Conservation (phyloP, 2,329 filamentous ascomycete genomes). For the Talaromyces marneffei region DNA sequence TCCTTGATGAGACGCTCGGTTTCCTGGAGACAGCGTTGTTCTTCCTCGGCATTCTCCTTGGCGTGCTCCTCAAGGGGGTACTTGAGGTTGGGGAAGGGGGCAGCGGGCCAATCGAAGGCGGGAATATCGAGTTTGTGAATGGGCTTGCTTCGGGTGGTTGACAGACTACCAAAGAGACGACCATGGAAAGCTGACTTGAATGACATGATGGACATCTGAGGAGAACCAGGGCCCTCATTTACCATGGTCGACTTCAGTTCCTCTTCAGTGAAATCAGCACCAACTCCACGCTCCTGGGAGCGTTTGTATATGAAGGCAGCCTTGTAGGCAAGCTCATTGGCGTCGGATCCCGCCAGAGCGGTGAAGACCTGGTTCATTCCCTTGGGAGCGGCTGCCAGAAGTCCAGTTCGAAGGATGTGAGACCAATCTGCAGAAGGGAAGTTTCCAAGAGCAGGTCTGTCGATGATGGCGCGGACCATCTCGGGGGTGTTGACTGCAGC, state of each 20-base stretch:
- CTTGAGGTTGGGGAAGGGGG: slow-evolving; percentile 76
- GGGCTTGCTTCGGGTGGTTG: slow-evolving; percentile 84
- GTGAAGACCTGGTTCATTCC: slow-evolving; percentile 87
- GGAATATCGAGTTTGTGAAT: slow-evolving; percentile 95
- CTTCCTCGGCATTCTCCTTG: slow-evolving; percentile 74
- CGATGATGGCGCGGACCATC: slow-evolving; percentile 76
- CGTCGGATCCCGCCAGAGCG: slow-evolving; percentile 80
- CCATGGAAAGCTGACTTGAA: slow-evolving; percentile 89
- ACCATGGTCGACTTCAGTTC: slow-evolving; percentile 72
- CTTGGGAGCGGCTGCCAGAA: slow-evolving; percentile 75
- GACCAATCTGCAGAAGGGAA: slow-evolving; percentile 85
- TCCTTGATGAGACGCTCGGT: slow-evolving; percentile 74
- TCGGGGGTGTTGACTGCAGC: slow-evolving; percentile 67
- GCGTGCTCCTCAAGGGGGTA: slow-evolving; percentile 78
- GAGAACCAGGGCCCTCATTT: slow-evolving; percentile 72
- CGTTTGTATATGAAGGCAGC: slow-evolving; percentile 91
- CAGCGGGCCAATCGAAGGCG: slow-evolving; percentile 91
- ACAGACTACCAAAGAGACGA: slow-evolving; percentile 78
- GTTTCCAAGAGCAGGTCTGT: slow-evolving; percentile 83
- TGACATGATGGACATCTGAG: slow-evolving; percentile 76
- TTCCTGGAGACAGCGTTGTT: slow-evolving; percentile 74
- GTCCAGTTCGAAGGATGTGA: slow-evolving; percentile 68
- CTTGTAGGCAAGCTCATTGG: slow-evolving; percentile 93
- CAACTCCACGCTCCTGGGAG: slow-evolving; percentile 68
- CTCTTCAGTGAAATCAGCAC: slow-evolving; percentile 71